A percentile compares a stretch with the other conserved stretches of the same genome.
phyloP scores from a whole-genome alignment of 2,329 filamentous ascomycete species.

The Fusarium sambucinum region DNA sequence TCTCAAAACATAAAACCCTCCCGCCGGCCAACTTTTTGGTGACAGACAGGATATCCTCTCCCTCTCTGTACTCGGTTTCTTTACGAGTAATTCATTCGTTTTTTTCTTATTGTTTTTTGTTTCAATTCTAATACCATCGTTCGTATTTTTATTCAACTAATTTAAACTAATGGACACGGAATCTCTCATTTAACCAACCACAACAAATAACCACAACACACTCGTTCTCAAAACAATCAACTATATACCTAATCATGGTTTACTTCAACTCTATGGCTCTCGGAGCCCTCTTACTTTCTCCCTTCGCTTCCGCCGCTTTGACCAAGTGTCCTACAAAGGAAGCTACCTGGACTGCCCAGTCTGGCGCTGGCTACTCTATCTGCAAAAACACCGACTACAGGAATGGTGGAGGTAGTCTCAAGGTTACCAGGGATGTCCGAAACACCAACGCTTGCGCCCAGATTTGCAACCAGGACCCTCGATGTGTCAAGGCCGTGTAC shows the following conservation, averaged over 20 bases:
- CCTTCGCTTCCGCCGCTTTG: slow-evolving; percentile 26
- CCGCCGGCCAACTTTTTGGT: background rate
- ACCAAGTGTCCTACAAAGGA: slow-evolving; percentile 33
- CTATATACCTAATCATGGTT: slow-evolving; percentile 14
- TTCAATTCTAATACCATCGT: slow-evolving; percentile 19
- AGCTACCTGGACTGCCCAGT: slow-evolving; percentile 16
- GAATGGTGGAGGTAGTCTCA: slow-evolving; percentile 24
- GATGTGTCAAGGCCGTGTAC: slow-evolving; percentile 38
- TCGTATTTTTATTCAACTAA: slow-evolving; percentile 2
- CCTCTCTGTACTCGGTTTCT: slow-evolving; percentile 25
- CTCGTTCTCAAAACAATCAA: background rate
- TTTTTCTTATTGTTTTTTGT: slow-evolving; percentile 8
- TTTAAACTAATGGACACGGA: background rate
- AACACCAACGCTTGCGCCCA: slow-evolving; percentile 29
- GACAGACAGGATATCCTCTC: slow-evolving; percentile 13
- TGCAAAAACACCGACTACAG: slow-evolving; percentile 35
- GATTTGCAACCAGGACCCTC: slow-evolving; percentile 36
- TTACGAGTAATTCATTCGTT: slow-evolving; percentile 11
- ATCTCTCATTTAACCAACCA: background rate
- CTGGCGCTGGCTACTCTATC: slow-evolving; percentile 19
- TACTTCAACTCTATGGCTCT: slow-evolving; percentile 28
- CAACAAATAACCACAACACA: background rate
- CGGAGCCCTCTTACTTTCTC: slow-evolving; percentile 28
- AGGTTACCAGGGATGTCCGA: slow-evolving; percentile 13
- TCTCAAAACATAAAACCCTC: slow-evolving; percentile 25